phyloP scores from a whole-genome alignment of 2,329 filamentous ascomycete genomes.

The Ciborinia camelliae region DNA sequence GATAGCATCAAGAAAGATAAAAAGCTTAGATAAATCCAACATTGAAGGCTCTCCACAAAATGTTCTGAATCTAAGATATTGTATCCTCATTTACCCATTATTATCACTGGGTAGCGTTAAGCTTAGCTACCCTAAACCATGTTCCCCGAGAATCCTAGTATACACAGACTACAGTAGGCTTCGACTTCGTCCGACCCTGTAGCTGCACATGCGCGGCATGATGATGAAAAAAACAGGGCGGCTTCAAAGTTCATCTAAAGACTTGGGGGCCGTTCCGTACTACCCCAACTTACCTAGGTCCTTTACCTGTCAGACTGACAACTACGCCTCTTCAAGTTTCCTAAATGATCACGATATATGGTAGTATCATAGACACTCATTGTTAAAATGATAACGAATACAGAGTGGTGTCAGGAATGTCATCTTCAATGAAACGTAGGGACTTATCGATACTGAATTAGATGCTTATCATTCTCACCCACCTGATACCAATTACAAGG shows the following conservation, averaged over 20 bases:
- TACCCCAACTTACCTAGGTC: background rate
- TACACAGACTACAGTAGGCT: constrained; percentile 2
- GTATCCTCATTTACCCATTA: background rate
- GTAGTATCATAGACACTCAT: background rate
- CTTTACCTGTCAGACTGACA: background rate
- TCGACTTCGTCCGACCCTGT: constrained; percentile 5
- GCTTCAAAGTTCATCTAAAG: background rate
- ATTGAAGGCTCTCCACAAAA: constrained; percentile 4
- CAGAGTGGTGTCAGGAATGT: background rate
- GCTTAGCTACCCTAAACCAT: constrained; percentile 4
- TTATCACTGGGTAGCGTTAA: constrained; percentile 8
- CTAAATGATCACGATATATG: background rate
- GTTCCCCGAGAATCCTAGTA: constrained; percentile 17
- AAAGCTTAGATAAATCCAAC: constrained; percentile 1
- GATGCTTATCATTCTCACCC: constrained; percentile 8
- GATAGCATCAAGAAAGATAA: background rate
- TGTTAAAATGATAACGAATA: background rate
- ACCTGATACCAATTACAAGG: background rate
- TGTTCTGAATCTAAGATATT: background rate
- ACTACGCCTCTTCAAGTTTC: background rate
- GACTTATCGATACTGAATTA: background rate
- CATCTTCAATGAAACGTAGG: background rate
- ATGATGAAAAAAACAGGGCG: constrained; percentile 9
- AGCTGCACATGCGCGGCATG: constrained; percentile 16
- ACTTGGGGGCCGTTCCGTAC: constrained; percentile 4